phyloP scores from a whole-genome alignment of 805 yeast species.

The Sugiyamaella chiloensis region DNA sequence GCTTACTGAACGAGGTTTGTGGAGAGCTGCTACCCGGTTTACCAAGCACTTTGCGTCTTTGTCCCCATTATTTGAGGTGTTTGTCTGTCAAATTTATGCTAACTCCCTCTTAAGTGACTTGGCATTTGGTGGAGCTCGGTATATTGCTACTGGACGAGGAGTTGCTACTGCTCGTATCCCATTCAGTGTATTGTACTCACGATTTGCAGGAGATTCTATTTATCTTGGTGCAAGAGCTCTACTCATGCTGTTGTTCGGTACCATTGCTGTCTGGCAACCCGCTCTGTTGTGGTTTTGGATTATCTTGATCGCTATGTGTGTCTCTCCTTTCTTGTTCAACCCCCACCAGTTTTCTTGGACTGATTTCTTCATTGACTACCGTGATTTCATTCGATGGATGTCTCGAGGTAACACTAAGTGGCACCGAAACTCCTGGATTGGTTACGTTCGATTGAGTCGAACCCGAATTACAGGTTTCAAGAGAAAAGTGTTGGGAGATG shows the following conservation, averaged over 20 bases:
- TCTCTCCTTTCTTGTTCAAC: constrained; percentile 92
- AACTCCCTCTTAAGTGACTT: constrained; percentile 70
- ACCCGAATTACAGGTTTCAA: constrained; percentile 92
- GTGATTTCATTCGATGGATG: constrained; percentile 88
- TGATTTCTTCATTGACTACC: constrained; percentile 93
- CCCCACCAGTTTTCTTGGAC: constrained; percentile 98
- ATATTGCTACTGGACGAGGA: constrained; percentile 91
- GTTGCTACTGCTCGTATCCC: constrained; percentile 82
- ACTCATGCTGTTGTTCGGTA: constrained; percentile 69
- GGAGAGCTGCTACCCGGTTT: constrained; percentile 69
- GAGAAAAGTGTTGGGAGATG: constrained; percentile 62
- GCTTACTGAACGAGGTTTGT: constrained; percentile 75
- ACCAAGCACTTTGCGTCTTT: constrained; percentile 73
- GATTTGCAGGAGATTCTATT: constrained; percentile 72
- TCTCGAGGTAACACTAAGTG: constrained; percentile 70
- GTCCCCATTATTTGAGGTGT: constrained; percentile 91
- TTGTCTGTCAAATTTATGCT: constrained; percentile 91
- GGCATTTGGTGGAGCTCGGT: constrained; percentile 87
- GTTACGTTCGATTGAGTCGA: constrained; percentile 68
- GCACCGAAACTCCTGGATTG: constrained; percentile 76
- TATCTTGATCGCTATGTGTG: constrained; percentile 77
- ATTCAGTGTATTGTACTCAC: constrained; percentile 67
- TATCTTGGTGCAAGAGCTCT: constrained; percentile 72
- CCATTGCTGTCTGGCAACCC: constrained; percentile 87
- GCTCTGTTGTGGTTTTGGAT: constrained; percentile 98